Base-by-base conservation (phyloP, 139 green algal species). In the Tetradesmus lagerheimii region DNA sequence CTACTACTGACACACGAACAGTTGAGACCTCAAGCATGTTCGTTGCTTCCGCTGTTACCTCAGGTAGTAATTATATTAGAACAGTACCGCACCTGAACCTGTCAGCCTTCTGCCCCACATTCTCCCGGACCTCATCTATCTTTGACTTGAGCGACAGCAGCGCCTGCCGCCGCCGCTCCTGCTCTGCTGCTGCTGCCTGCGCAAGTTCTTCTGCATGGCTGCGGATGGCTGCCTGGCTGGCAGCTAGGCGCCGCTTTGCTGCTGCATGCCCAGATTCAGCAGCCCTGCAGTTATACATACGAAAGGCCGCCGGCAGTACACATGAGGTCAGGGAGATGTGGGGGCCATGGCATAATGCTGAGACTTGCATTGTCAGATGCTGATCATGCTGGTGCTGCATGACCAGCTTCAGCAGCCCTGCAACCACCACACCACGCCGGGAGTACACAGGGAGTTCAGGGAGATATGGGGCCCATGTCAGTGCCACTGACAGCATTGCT, bases 41-140 rank as follows among this genome's bases (percentile, higher is more conserved):
- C n/a, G n/a, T n/a, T n/a, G n/a, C n/a, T n/a, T n/a, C n/a, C n/a
- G n/a, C n/a, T n/a, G n/a, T n/a, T n/a, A n/a, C n/a, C n/a, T n/a
- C n/a, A n/a, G n/a, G n/a, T n/a, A n/a, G n/a, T n/a, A n/a, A n/a
- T n/a, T n/a, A n/a, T n/a, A n/a, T n/a, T n/a, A n/a, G n/a, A n/a
- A n/a, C n/a, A n/a, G n/a, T n/a, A n/a, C n/a, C 45, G 45, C 71
- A 85, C 86, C 86, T 90, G 50, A 39, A 77, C 12, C 20, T 76
- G 20, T 67, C 47, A 11, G 86, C 75, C 9, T 90, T 85, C 14
- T 64, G 31, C 3, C 29, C 75, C 9, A 85, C 25, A 27, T n/a
- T 29, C 20, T 76, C 27, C 29, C 75, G 41, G 29, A 90, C 76
- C 35, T 77, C 47, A 9, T 79, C 86, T 5, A 90, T 78, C 1